Evolutionary conservation across 2,329 filamentous ascomycete species (phyloP).

Genomic region (Penicillium frequentans): DNA sequence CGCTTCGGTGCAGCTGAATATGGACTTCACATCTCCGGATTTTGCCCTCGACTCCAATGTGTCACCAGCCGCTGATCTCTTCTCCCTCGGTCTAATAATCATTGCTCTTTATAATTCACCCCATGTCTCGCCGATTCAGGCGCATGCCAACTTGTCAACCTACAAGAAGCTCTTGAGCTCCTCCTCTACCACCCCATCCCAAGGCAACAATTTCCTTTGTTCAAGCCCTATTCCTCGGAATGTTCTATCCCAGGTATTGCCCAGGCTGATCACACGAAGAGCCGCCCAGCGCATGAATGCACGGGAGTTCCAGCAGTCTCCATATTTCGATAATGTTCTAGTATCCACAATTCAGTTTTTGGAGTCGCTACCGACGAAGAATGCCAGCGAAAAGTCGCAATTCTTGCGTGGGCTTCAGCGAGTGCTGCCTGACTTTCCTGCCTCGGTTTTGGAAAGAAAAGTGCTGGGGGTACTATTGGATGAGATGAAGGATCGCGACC

Average conservation of each 20-base stretch:
- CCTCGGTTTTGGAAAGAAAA: conserved; percentile 92
- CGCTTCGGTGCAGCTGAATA: conserved; percentile 76
- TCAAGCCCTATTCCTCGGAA: conserved; percentile 78
- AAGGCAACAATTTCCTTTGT: conserved; percentile 80
- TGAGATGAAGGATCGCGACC: conserved; percentile 87
- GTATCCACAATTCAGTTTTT: conserved; percentile 96
- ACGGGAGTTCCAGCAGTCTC: conserved; percentile 88
- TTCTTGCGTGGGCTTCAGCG: conserved; percentile 88
- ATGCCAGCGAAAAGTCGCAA: conserved; percentile 81
- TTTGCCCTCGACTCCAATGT: conserved; percentile 90
- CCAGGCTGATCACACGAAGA: conserved; percentile 80
- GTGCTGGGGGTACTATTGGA: conserved; percentile 84
- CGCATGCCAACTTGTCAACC: conserved; percentile 74
- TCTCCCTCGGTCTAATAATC: conserved; percentile 85
- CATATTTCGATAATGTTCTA: conserved; percentile 95
- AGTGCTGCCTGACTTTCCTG: conserved; percentile 88
- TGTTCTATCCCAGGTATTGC: conserved; percentile 72
- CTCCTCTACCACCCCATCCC: conserved; percentile 74
- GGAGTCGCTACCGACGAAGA: conserved; percentile 88
- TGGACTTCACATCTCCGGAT: conserved; percentile 93
- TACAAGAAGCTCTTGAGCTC: conserved; percentile 84
- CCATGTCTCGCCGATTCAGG: conserved; percentile 80
- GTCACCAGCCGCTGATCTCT: conserved; percentile 83
- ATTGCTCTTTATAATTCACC: conserved; percentile 93
- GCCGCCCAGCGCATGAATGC: conserved; percentile 86